Conservation (phyloP, 164 flowering plant species). For the Nelumbo lutea region DNA sequence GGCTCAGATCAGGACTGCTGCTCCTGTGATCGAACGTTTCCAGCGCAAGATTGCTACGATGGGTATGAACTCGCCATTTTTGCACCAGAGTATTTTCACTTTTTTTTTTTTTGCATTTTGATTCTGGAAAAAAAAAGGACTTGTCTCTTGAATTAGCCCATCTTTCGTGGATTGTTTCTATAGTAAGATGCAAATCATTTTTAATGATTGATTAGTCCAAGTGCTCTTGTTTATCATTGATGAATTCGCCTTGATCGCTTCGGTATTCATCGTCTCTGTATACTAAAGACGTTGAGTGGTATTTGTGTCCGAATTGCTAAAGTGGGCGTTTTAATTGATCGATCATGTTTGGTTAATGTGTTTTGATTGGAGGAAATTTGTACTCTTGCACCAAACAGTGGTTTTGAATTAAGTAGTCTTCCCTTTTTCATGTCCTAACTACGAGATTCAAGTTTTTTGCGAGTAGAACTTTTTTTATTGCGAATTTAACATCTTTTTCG, state of each 20-base stretch:
- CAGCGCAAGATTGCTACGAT: slow-evolving; percentile 51
- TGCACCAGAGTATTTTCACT: background rate
- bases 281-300: too few relatives aligned
- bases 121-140: too few relatives aligned
- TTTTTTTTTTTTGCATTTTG: background rate
- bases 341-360: background rate
- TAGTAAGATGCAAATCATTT: background rate
- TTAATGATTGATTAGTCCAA: background rate
- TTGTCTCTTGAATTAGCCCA: background rate
- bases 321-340: background rate
- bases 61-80: slow-evolving; percentile 16
- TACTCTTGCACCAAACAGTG: background rate
- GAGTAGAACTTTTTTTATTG: background rate
- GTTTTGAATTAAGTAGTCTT: background rate
- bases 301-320: background rate
- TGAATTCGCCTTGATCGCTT: too few relatives aligned
- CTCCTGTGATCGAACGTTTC: slow-evolving; percentile 49
- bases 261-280: too few relatives aligned
- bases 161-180: background rate
- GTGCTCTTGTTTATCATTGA: too few relatives aligned
- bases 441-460: background rate
- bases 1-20: slow-evolving; percentile 53
- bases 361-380: background rate
- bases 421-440: background rate
- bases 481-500: background rate